Base-by-base conservation (phyloP, 441 rosid species). In the Adansonia grandidieri region DNA sequence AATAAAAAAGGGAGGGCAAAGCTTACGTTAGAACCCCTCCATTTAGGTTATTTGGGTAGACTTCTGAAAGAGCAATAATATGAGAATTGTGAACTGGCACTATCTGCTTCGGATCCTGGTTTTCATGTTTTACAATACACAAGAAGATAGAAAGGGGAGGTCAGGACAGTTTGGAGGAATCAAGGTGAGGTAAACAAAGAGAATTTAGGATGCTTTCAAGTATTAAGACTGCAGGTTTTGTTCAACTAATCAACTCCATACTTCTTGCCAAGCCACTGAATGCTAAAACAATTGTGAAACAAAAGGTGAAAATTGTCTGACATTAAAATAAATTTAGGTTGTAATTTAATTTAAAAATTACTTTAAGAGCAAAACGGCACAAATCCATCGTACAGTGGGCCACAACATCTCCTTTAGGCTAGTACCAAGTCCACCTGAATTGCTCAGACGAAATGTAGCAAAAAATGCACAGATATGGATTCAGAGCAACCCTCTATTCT, bases 71-170 rank as follows among this genome's bases (percentile, higher is more conserved):
- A 78, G 99, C 94, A 85, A 86, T 80, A 79, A 80, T 80, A 80
- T 95, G 99, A 84, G 99, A 97, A 87, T 84, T 86, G 88, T 97
- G 99, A 72, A 84, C 89, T 63, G 87, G 82, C 69, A 87, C 88
- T 71, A 87, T 82, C 85, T 90, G 95, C 85, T 89, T 89, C 69
- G 86, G 83, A 76, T 95, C 99, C 88, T 87, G 98, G 63, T 81
- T 86, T 81, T 95, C 92, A 81, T 88, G 89, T 94, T 95, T 88
- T 83, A 87, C 47, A 79, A 78, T 62, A 78, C 54, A 87, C 70
- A 87, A 68, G 56, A 80, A 81, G 75, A 63, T 51, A 37, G 47
- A 63, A 77, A 78, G 70, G 80, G 61, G 70, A 85, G 51, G 82
- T 78, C 80, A 85, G 80, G 61, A 58, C 70, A 85, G 60, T 40